Evolutionary conservation across 768 basidiomycete species (phyloP).

Genomic region (Scleroderma citrinum): DNA sequence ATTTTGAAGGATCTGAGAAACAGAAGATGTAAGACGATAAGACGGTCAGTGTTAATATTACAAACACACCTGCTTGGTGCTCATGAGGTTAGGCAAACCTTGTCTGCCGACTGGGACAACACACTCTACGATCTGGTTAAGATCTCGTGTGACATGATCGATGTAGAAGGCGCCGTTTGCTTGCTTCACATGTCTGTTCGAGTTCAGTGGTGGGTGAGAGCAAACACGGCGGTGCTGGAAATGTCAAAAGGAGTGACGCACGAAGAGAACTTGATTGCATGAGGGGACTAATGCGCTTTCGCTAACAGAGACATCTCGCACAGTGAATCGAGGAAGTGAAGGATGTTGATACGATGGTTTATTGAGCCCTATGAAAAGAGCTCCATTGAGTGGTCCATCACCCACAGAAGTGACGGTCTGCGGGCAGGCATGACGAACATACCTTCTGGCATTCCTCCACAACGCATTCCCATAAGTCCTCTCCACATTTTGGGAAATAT

Average conservation of each 20-base stretch:
- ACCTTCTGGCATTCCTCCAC: constrained; percentile 90
- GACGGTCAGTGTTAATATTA: not conserved
- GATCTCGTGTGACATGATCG: constrained; percentile 70
- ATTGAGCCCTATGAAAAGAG: constrained; percentile 57
- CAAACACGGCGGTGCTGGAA: not conserved
- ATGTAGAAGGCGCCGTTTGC: constrained; percentile 57
- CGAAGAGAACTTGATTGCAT: constrained; percentile 15
- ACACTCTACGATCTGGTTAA: constrained; percentile 68
- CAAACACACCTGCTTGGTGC: constrained; percentile 70
- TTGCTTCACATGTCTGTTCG: constrained; percentile 32
- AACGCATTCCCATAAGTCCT: constrained; percentile 92
- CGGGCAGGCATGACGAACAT: not conserved
- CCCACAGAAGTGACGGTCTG: not conserved
- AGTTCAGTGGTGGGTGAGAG: constrained; percentile 9
- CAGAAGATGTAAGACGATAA: not conserved
- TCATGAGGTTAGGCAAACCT: constrained; percentile 81
- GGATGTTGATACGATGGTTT: constrained; percentile 88
- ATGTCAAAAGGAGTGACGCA: constrained; percentile 5
- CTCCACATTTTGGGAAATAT: constrained; percentile 77
- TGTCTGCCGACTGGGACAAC: constrained; percentile 89
- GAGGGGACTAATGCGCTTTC: constrained; percentile 44
- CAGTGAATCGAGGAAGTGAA: constrained; percentile 86
- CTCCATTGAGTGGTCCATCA: not conserved
- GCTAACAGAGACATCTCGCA: constrained; percentile 73
- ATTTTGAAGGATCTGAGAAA: constrained; percentile 74